Base-by-base conservation (phyloP, 495 filamentous ascomycete species). In the Friedmanniomyces simplex region DNA sequence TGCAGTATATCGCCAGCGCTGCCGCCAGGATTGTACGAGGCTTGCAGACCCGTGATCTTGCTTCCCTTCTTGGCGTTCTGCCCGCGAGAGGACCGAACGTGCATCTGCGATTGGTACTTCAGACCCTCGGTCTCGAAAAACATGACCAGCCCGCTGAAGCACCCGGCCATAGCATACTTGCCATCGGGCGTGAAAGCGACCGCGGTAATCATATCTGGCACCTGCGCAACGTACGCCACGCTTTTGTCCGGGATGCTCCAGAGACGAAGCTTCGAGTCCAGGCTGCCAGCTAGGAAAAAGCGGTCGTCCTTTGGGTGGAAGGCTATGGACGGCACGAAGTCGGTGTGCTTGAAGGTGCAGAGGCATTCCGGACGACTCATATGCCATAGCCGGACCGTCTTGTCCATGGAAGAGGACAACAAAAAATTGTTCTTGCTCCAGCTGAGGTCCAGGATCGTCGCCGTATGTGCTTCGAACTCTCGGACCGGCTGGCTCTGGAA, bases 371-470 rank as follows among this genome's bases (percentile, higher is more conserved):
- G 67, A 47, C 91, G 77, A 67, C 81, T 90, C 41, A 91, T 75
- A 71, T 97, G 93, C 93, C 93, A 99, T 50, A 99, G 73, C 16
- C 90, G 79, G 24, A 99, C 94, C 2, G 93, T 97, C 72, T 96
- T 96, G 69, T 99, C 93, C 89, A 95, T 97, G 0, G 90, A 96
- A 0, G 91, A 95, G 26, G 91, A 95, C 28, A 99, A 79, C 51
- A 99, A 74, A 62, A 99, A 99, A 63, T 95, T 96, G 66, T 99
- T 99, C 79, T 98, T 99, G 74, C 89, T 95, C 91, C 93, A 99
- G 69, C 88, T 95, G 36, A 99, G 65, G 66, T 95, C 91, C 61
- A 99, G 72, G 5, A 99, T 82, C 66, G 91, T 90, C 7, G 85
- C 85, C 0, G 82, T 87, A 66, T 99, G 93, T 0, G 90, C 91